Evolutionary conservation across 2,329 filamentous ascomycete genomes (phyloP), one percentile per base, ranked within the genome.

Genomic region (Diplodia corticola): DNA sequence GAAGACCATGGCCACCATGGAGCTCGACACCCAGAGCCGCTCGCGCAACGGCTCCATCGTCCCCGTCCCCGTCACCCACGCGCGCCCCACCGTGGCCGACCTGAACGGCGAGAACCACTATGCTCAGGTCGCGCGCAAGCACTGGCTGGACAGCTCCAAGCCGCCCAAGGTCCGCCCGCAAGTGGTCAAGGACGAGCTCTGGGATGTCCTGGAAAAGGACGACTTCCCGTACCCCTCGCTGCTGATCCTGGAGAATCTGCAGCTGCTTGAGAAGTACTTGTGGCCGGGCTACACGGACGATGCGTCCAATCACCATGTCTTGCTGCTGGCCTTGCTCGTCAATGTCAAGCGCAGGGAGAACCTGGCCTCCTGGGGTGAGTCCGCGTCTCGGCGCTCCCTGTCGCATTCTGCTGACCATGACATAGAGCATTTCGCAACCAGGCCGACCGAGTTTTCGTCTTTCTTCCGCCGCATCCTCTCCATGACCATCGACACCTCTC

Each of bases 231-330:
- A 90, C 76, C 90, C 88, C 76, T 90, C 90, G 5, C 84, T 99
- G 24, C 82, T 96, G 69, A 86, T 91, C 28, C 84, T 99, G 65
- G 95, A 99, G 79, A 94, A 93, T 71, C 80, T 98, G 72, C 95
- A 97, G 80, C 88, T 93, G 49, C 80, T 99, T 67, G 95, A 99
- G 78, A 91, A 86, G 89, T 98, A 96, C 75, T 85, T 99, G 30
- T 99, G 95, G 95, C 95, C 95, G 53, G 92, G 91, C 61, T 99
- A 96, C 76, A 88, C 86, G 13, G 91, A 96, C 69, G 89, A 95
- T 73, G 88, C 92, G 4, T 96, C 94, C 35, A 96, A 99, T 77
- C 89, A 93, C 73, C 94, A 99, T 77, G 90, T 97, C 64, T 83
- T 98, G 37, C 83, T 99, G 69, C 88, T 98, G 73, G 91, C 91